phyloP scores from a whole-genome alignment of 768 basidiomycete species.

The Cyclocybe aegerita region DNA sequence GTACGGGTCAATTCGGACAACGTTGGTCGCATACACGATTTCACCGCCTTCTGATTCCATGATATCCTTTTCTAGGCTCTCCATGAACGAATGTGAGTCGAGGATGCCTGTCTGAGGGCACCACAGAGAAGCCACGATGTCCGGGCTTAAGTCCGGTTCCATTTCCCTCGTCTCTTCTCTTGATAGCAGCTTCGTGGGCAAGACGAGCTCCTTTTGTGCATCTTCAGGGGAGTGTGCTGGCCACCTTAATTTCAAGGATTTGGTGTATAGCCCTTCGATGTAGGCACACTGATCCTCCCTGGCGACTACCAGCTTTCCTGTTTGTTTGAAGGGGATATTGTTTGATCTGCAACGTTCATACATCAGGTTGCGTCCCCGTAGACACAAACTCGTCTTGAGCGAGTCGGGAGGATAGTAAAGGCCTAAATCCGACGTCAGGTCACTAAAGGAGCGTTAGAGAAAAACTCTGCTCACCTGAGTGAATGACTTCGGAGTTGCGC shows the following conservation, averaged over 20 bases:
- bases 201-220: constrained; percentile 28
- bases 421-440: constrained; percentile 41
- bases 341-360: constrained; percentile 70
- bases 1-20: constrained; percentile 82
- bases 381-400: constrained; percentile 82
- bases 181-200: constrained; percentile 68
- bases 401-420: constrained; percentile 83
- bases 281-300: constrained; percentile 64
- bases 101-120: constrained; percentile 89
- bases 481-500: constrained; percentile 93
- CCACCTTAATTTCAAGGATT: constrained; percentile 55
- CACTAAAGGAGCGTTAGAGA: neutral
- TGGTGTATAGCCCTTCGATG: constrained; percentile 65
- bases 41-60: constrained; percentile 65
- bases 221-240: constrained; percentile 38
- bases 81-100: constrained; percentile 83
- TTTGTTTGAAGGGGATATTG: constrained; percentile 66
- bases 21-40: constrained; percentile 75
- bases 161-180: constrained; percentile 66
- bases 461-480: constrained; percentile 57
- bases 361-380: constrained; percentile 82
- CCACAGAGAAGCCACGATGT: constrained; percentile 74
- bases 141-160: constrained; percentile 78
- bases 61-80: constrained; percentile 81
- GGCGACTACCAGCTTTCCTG: constrained; percentile 91